Evolutionary conservation across 495 filamentous ascomycete species (phyloP).

Genomic region (Aspergillus ellipticus): DNA sequence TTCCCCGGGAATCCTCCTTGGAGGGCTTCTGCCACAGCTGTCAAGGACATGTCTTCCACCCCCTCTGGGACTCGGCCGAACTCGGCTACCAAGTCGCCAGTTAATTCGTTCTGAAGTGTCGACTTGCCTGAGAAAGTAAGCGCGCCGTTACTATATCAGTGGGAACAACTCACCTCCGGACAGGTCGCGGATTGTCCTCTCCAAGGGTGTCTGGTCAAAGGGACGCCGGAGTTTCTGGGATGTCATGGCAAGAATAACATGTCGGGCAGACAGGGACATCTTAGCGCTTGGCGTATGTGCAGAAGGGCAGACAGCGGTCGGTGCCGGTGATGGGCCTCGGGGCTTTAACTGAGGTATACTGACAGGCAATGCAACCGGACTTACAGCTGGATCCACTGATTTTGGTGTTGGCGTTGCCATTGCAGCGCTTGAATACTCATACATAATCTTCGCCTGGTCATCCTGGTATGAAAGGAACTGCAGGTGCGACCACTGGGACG

Average conservation of each 20-base stretch:
- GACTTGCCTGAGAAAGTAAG: slow-evolving; percentile 68
- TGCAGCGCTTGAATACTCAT: slow-evolving; percentile 6
- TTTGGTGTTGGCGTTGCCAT: not conserved
- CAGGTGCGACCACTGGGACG: slow-evolving; percentile 1
- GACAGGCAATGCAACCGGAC: not conserved
- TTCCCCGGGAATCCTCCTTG: slow-evolving; percentile 94
- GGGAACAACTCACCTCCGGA: slow-evolving; percentile 15
- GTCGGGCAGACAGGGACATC: slow-evolving; percentile 12
- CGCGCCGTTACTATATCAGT: not conserved
- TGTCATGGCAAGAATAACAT: slow-evolving; percentile 18
- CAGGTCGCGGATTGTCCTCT: slow-evolving; percentile 22
- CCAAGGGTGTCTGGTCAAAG: slow-evolving; percentile 19
- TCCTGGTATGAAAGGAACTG: slow-evolving; percentile 19
- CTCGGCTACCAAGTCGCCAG: slow-evolving; percentile 92
- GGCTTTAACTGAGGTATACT: not conserved
- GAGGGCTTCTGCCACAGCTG: slow-evolving; percentile 88
- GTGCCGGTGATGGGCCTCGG: not conserved
- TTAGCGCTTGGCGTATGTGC: slow-evolving; percentile 8
- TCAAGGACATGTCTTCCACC: slow-evolving; percentile 91
- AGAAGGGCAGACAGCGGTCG: not conserved
- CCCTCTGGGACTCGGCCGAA: slow-evolving; percentile 98
- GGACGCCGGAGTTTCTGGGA: slow-evolving; percentile 22
- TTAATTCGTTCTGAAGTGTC: slow-evolving; percentile 91
- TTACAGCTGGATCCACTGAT: not conserved
- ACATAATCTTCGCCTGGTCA: slow-evolving; percentile 11